Percentiles rank a stretch among this genome's conserved stretches.
These are phyloP conservation scores for Chrysopogon serrulatus DNA, from an alignment of 176 grass and related monocot genomes.

Conservation along the genomic window DNA sequence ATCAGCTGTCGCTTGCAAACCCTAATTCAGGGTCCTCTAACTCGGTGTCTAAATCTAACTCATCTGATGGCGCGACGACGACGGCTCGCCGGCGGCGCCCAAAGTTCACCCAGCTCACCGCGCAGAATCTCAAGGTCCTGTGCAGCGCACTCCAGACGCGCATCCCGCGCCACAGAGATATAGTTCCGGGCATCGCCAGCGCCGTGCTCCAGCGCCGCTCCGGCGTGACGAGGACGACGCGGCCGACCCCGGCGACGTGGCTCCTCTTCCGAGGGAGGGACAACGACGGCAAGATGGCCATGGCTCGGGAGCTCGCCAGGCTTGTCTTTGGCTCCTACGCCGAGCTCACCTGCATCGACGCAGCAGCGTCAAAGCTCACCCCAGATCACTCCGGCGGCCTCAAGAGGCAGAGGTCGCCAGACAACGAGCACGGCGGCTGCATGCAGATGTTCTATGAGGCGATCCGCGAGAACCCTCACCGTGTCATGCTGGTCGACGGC, in stretches of 20 bases:
- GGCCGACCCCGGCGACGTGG: conserved; percentile 36
- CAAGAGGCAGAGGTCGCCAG: conserved; percentile 15
- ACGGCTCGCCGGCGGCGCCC: neutral
- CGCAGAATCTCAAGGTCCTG: conserved; percentile 65
- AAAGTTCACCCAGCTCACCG: conserved; percentile 70
- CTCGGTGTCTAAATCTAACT: conserved; percentile 18
- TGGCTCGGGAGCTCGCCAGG: conserved; percentile 60
- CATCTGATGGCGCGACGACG: conserved; percentile 2
- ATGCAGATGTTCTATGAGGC: conserved; percentile 32
- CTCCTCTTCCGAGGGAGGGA: conserved; percentile 63
- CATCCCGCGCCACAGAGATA: conserved; percentile 37
- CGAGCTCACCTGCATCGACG: conserved; percentile 20
- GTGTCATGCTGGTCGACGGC: conserved; percentile 58
- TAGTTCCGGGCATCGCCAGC: conserved; percentile 49
- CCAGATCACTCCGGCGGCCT: neutral
- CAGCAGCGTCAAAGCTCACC: neutral
- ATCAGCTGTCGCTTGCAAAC: neutral
- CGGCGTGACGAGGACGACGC: conserved; percentile 28
- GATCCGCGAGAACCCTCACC: conserved; percentile 41
- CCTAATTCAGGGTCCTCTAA: conserved; percentile 17
- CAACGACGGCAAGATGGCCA: conserved; percentile 31
- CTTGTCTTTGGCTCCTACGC: conserved; percentile 56
- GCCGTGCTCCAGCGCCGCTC: conserved; percentile 59
- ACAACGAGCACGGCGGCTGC: neutral
- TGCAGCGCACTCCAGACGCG: conserved; percentile 45